Evolutionary conservation across 2,329 filamentous ascomycete species (phyloP), one percentile per base, ranked within the genome.

Genomic region (Pseudocercospora macadamiae): DNA sequence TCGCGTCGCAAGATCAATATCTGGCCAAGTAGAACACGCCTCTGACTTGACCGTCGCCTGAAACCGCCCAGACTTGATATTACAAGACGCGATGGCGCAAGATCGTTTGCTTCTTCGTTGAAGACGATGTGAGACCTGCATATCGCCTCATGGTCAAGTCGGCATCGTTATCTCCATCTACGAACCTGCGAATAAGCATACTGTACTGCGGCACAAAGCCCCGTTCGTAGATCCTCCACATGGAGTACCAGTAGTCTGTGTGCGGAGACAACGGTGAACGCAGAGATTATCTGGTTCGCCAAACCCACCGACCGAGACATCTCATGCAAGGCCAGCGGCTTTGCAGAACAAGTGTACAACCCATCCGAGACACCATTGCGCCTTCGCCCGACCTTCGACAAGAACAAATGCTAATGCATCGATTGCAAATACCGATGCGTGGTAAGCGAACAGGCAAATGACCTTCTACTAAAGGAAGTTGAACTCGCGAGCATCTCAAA

Each of bases 271-370:
- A n/a, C n/a, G n/a, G n/a, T n/a, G n/a, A n/a, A n/a, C n/a, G n/a
- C n/a, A n/a, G n/a, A n/a, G n/a, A n/a, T n/a, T n/a, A 10, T 30
- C 44, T 48, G 44, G 23, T 48, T 48, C 39, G 39, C 39, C 39
- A 44, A 19, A 19, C 39, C n/a, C 18, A 21, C 23, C 7, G 39
- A 23, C 39, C 39, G 39, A 44, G 39, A 44, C 39, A 44, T 44
- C 36, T 25, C 25, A 30, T 18, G 44, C 44, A 48, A 44, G 39
- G 39, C 39, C 16, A 23, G 10, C 19, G 16, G 18, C 39, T 30
- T 23, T 48, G 44, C 44, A 30, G 23, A 48, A 48, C 44, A 48
- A 48, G 44, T n/a, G 44, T 48, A 23, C 18, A 48, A 48, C 44
- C 23, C 26, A 26, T 48, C 44, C 44, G 44, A 48, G 44, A 48